Conservation (phyloP, 2,329 filamentous ascomycete genomes). For the Nothophoma quercina region DNA sequence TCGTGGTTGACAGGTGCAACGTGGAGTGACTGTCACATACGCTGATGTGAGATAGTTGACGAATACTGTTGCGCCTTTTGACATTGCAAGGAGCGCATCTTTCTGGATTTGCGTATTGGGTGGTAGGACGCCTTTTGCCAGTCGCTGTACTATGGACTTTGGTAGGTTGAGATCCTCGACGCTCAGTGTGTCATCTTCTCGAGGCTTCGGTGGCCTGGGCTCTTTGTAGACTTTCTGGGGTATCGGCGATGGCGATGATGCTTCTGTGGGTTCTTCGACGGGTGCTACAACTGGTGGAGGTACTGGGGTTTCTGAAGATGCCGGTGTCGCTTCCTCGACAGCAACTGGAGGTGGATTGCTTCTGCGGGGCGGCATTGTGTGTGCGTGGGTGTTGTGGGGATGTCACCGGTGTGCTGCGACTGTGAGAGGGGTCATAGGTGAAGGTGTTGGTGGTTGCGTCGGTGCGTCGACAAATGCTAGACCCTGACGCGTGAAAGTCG, state of each 20-base stretch:
- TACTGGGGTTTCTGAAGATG: not conserved
- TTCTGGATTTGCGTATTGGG: constrained; percentile 84
- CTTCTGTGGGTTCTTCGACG: constrained; percentile 1
- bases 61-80: constrained; percentile 83
- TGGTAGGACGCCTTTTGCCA: constrained; percentile 81
- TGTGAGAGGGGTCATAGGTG: constrained; percentile 16
- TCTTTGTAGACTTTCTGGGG: constrained; percentile 16
- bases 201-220: constrained; percentile 15
- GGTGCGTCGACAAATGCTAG: constrained; percentile 26
- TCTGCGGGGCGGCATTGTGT: constrained; percentile 57
- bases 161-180: constrained; percentile 74
- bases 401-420: constrained; percentile 6
- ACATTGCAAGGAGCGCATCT: constrained; percentile 80
- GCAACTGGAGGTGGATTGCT: constrained; percentile 54
- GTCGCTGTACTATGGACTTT: constrained; percentile 79
- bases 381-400: not conserved
- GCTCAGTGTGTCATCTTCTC: constrained; percentile 51
- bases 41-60: constrained; percentile 79
- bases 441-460: constrained; percentile 20
- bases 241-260: constrained; percentile 12
- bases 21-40: constrained; percentile 58
- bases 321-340: constrained; percentile 44
- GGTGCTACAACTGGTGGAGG: not conserved
- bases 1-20: not conserved
- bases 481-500: constrained; percentile 37